These are phyloP conservation scores for Trypanosoma avium DNA, from an alignment of 208 protist species.

Conservation along the genomic window DNA sequence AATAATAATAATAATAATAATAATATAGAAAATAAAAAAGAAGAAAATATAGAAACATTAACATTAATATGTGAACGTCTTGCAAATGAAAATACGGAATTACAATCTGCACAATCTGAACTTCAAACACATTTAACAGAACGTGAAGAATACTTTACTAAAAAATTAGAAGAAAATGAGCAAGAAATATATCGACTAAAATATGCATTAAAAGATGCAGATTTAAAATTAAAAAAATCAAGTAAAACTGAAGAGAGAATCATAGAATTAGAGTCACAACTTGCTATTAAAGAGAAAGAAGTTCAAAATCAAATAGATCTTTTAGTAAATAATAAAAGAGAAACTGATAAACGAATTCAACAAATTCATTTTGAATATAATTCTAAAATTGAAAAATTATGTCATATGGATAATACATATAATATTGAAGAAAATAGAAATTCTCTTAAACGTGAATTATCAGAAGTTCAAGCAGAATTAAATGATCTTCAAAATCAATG, in stretches of 20 bases:
- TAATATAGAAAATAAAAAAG: no score
- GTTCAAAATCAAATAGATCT: neutral
- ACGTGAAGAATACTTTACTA: slow-evolving; percentile 11
- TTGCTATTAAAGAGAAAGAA: slow-evolving; percentile 6
- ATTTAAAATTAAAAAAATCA: neutral
- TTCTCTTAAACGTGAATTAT: slow-evolving; percentile 9
- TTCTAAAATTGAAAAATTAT: neutral
- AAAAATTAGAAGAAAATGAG: slow-evolving; percentile 7
- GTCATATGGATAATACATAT: neutral
- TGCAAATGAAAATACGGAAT: slow-evolving; percentile 5
- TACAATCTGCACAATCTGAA: neutral
- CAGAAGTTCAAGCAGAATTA: slow-evolving; percentile 1
- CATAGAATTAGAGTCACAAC: slow-evolving; percentile 1
- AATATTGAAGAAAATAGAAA: neutral
- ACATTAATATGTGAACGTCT: no score
- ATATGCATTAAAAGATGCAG: neutral
- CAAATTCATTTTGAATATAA: neutral
- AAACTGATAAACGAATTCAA: neutral
- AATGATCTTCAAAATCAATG: slow-evolving; percentile 7
- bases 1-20: no score
- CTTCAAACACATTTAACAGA: neutral
- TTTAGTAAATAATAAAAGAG: neutral
- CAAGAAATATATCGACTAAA: slow-evolving; percentile 11
- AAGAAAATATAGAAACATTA: no score
- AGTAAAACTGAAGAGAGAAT: slow-evolving; percentile 1